Conservation (phyloP, 306 rosid genomes). For the Lathyrus aphaca region DNA sequence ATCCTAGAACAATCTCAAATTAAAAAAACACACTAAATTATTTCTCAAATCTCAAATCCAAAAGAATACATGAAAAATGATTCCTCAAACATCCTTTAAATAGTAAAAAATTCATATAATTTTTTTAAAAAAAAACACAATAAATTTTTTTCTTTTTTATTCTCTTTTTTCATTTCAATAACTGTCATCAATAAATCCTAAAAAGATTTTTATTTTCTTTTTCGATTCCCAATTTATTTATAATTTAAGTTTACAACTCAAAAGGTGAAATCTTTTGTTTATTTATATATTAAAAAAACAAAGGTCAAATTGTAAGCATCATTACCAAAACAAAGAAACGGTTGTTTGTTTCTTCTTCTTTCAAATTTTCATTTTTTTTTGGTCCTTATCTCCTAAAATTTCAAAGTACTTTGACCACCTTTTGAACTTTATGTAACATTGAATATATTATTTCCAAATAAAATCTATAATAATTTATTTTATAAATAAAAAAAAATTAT, state of each 20-base stretch:
- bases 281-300: constrained; percentile 30
- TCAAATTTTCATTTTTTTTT: constrained; percentile 33
- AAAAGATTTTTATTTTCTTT: too few species aligned
- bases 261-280: constrained; percentile 21
- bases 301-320: constrained; percentile 8
- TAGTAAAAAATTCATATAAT: constrained; percentile 1
- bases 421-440: background rate
- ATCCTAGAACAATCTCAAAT: constrained; percentile 44
- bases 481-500: too few species aligned
- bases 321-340: constrained; percentile 6
- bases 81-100: constrained; percentile 18
- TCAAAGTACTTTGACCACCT: constrained; percentile 31
- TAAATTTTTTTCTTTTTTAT: too few species aligned
- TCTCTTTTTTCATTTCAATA: too few species aligned
- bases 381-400: constrained; percentile 35
- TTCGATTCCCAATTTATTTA: too few species aligned
- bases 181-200: too few species aligned
- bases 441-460: too few species aligned
- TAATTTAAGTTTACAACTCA: constrained; percentile 2
- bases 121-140: constrained; percentile 17
- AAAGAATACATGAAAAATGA: too few species aligned
- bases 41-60: too few species aligned
- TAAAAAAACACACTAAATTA: constrained; percentile 30
- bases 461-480: too few species aligned
- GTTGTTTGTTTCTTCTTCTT: constrained; percentile 33